Conservation (phyloP, 805 yeast genomes). For the Yarrowia sp. region DNA sequence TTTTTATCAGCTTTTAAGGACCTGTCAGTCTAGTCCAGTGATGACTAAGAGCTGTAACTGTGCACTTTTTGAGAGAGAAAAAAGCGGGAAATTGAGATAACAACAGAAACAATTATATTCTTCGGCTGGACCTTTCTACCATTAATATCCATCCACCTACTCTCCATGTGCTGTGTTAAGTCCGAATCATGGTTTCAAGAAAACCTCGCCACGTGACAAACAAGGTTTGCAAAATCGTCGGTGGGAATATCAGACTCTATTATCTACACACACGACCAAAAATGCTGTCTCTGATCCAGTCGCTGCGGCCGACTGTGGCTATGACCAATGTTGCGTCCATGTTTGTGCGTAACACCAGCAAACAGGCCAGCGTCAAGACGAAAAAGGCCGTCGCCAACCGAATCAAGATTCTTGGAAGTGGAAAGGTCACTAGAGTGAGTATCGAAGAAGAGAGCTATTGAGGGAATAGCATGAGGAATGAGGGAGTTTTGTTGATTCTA, state of each 20-base stretch:
- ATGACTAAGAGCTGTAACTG: too few species aligned
- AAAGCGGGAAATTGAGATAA: neutral
- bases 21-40: too few species aligned
- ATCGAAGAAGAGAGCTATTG: neutral
- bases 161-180: neutral
- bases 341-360: constrained; percentile 22
- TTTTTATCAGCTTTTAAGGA: too few species aligned
- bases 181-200: neutral
- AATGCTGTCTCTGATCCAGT: constrained; percentile 24
- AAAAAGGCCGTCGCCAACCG: constrained; percentile 27
- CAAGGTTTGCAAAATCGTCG: constrained; percentile 24
- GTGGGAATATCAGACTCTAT: constrained; percentile 18
- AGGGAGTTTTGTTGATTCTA: too few species aligned
- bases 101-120: neutral
- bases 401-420: constrained; percentile 46
- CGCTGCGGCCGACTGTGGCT: constrained; percentile 25
- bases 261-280: constrained; percentile 12
- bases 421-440: constrained; percentile 55
- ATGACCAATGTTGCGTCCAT: constrained; percentile 19
- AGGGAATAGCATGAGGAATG: neutral
- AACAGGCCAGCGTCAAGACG: constrained; percentile 17
- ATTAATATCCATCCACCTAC: neutral
- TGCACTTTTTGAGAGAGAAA: neutral
- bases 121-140: too few species aligned
- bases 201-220: constrained; percentile 12